Conservation (phyloP, 176 grass and related monocot species). For the Bothriochloa decipiens region DNA sequence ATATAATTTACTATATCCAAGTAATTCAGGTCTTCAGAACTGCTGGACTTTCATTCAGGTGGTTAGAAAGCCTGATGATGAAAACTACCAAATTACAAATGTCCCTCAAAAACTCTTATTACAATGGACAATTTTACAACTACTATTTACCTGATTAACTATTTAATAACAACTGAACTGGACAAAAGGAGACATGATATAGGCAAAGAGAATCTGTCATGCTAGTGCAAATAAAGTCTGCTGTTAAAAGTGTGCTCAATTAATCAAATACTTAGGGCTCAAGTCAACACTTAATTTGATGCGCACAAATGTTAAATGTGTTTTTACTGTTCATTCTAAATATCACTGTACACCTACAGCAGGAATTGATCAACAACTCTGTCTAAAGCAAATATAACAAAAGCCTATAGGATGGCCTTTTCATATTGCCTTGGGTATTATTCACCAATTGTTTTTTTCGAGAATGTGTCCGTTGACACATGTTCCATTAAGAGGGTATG, state of each 20-base stretch:
- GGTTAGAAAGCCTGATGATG: conserved; percentile 4
- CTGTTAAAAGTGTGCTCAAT: conserved; percentile 4
- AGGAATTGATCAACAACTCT: background rate
- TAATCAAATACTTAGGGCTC: background rate
- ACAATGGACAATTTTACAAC: background rate
- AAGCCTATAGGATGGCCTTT: background rate
- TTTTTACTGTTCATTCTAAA: background rate
- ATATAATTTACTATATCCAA: background rate
- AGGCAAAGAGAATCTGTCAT: background rate
- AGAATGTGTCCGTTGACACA: background rate
- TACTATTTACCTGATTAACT: background rate
- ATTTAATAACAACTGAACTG: background rate
- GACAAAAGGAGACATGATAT: background rate
- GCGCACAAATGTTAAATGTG: background rate
- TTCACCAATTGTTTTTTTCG: background rate
- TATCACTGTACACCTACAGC: conserved; percentile 1
- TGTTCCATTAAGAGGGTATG: background rate
- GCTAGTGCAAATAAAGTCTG: background rate
- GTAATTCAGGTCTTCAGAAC: conserved; percentile 18
- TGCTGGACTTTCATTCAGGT: background rate
- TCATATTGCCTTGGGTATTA: conserved; percentile 10
- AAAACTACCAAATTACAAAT: background rate
- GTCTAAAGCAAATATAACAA: conserved; percentile 10
- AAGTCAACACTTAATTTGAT: conserved; percentile 12
- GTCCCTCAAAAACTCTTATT: background rate